Evolutionary conservation across 108 stramenopile species (phyloP).

Genomic region (Mayamaea pseudoterrestris): DNA sequence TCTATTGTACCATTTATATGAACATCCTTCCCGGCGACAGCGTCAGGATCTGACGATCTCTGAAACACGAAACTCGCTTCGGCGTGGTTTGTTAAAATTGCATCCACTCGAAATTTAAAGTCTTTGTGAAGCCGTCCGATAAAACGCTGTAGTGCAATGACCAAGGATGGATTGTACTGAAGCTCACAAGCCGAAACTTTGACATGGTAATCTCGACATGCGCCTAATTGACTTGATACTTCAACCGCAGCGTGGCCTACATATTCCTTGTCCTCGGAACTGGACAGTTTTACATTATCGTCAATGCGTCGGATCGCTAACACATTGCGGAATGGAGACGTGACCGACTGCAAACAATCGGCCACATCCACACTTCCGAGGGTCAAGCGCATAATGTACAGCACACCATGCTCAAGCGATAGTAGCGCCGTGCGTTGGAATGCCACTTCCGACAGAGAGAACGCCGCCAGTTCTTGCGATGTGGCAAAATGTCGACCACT

Average conservation of each 20-base stretch:
- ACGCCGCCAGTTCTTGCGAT: conserved; percentile 33
- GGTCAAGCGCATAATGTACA: conserved; percentile 2
- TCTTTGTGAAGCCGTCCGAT: conserved; percentile 48
- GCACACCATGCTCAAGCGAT: conserved; percentile 3
- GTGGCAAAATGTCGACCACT: conserved; percentile 53
- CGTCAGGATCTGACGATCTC: background rate
- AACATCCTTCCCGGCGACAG: background rate
- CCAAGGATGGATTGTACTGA: conserved; percentile 73
- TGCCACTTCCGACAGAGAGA: conserved; percentile 22
- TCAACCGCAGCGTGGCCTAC: no score
- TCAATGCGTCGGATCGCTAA: background rate
- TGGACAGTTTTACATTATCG: no score
- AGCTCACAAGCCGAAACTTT: no score
- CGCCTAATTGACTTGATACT: background rate
- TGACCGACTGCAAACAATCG: conserved; percentile 36
- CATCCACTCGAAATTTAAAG: conserved; percentile 1
- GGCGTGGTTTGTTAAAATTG: background rate
- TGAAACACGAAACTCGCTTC: no score
- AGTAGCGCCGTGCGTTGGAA: conserved; percentile 22
- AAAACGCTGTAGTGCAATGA: conserved; percentile 64
- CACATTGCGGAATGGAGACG: conserved; percentile 44
- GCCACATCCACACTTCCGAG: conserved; percentile 23
- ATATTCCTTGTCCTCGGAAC: no score
- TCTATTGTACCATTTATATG: background rate
- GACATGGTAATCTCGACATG: no score